Evolutionary conservation across 2,329 filamentous ascomycete genomes (phyloP).

Genomic region (Tetracladium maxilliforme): DNA sequence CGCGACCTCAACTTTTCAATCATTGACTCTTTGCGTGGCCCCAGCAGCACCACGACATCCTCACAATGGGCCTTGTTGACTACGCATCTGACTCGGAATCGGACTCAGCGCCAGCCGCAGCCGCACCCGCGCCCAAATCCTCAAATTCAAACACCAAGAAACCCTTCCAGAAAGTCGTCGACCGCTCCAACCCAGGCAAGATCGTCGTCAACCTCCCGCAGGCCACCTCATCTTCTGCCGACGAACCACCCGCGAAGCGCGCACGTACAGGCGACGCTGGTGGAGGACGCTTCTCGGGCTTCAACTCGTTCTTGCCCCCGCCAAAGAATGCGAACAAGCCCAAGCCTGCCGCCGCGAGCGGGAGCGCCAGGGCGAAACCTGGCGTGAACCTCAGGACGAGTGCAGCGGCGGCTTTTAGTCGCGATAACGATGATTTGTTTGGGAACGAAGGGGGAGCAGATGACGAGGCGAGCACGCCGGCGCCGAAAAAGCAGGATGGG

Average conservation of each 20-base stretch:
- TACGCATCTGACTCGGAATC: no score
- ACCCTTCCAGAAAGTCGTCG: slow-evolving; percentile 65
- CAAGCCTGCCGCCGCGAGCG: slow-evolving; percentile 17
- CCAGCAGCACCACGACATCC: no score
- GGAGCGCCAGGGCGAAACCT: slow-evolving; percentile 26
- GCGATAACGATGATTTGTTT: slow-evolving; percentile 6
- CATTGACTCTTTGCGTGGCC: no score
- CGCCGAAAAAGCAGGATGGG: slow-evolving; percentile 23
- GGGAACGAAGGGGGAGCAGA: slow-evolving; percentile 11
- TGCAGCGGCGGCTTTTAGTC: slow-evolving; percentile 63
- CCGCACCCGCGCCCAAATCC: background rate
- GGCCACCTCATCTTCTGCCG: slow-evolving; percentile 19
- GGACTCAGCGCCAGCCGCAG: no score
- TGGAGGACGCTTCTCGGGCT: slow-evolving; percentile 57
- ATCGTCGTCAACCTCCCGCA: slow-evolving; percentile 68
- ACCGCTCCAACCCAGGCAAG: slow-evolving; percentile 67
- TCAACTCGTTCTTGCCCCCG: slow-evolving; percentile 75
- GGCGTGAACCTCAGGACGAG: slow-evolving; percentile 71
- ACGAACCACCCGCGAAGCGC: slow-evolving; percentile 57
- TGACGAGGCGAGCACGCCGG: slow-evolving; percentile 16
- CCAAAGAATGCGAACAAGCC: slow-evolving; percentile 49
- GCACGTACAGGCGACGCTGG: slow-evolving; percentile 40
- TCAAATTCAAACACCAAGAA: slow-evolving; percentile 1
- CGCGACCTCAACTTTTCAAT: no score
- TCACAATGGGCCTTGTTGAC: no score